Evolutionary conservation across 2,329 filamentous ascomycete genomes (phyloP).

Genomic region (Beauveria pseudobassiana): DNA sequence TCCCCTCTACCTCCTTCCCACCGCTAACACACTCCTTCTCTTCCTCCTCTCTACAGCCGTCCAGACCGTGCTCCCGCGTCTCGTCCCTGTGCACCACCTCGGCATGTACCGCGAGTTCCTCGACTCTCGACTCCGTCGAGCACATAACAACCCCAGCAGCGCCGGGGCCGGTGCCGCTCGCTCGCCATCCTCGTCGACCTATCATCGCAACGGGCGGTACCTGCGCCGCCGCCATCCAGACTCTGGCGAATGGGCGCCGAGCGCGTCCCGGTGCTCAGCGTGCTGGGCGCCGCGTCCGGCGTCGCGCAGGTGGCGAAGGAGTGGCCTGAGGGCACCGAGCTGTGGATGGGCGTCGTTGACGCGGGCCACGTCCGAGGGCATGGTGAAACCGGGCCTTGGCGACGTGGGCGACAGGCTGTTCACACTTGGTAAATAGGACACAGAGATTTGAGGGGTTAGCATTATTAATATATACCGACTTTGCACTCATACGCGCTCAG

Average conservation of each 20-base stretch:
- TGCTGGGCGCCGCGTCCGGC: conserved; percentile 69
- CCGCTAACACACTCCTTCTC: not conserved
- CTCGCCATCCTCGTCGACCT: conserved; percentile 80
- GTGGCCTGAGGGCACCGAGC: conserved; percentile 69
- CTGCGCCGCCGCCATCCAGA: conserved; percentile 81
- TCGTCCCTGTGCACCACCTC: conserved; percentile 84
- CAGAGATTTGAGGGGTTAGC: not conserved
- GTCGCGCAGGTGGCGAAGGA: conserved; percentile 51
- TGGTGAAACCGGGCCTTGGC: conserved; percentile 85
- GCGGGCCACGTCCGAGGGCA: conserved; percentile 67
- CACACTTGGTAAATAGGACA: conserved; percentile 65
- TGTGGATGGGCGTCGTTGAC: conserved; percentile 78
- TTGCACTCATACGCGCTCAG: conserved; percentile 2
- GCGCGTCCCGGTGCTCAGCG: conserved; percentile 65
- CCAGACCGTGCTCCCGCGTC: conserved; percentile 70
- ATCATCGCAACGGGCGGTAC: conserved; percentile 92
- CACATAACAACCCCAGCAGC: conserved; percentile 84
- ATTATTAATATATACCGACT: not conserved
- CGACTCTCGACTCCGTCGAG: conserved; percentile 81
- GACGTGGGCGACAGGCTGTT: conserved; percentile 89
- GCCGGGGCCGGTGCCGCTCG: conserved; percentile 34
- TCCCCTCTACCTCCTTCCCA: not conserved
- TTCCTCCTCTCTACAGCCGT: conserved; percentile 48
- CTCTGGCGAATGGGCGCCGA: conserved; percentile 87
- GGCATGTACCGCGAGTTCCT: conserved; percentile 89